phyloP scores from a whole-genome alignment of 495 filamentous ascomycete species.

The Tricharina praecox region DNA sequence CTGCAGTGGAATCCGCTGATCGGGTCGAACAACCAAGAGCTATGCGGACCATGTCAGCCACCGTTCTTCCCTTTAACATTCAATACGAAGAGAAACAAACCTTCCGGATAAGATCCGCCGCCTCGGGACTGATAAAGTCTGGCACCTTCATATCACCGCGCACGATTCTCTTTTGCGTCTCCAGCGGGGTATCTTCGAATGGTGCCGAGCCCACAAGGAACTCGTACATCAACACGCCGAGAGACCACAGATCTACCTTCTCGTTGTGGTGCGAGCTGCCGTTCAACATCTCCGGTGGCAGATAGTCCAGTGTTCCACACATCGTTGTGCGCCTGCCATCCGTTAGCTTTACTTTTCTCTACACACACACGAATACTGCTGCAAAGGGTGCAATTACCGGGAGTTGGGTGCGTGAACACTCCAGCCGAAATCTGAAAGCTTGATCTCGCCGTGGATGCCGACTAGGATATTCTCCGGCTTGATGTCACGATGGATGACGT shows the following conservation, averaged over 20 bases:
- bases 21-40: conserved; percentile 85
- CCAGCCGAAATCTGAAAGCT: conserved; percentile 98
- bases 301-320: conserved; percentile 93
- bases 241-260: conserved; percentile 89
- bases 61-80: no score
- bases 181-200: conserved; percentile 86
- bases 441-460: conserved; percentile 94
- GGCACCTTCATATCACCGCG: conserved; percentile 85
- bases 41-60: conserved; percentile 27
- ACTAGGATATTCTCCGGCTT: conserved; percentile 98
- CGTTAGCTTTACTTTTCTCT: no score
- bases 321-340: conserved; percentile 53
- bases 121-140: conserved; percentile 75
- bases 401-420: conserved; percentile 95
- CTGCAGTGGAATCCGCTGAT: conserved; percentile 78
- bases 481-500: conserved; percentile 97
- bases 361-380: no score
- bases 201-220: conserved; percentile 91
- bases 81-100: conserved; percentile 41
- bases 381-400: conserved; percentile 29
- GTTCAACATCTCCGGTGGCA: conserved; percentile 94
- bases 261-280: conserved; percentile 77
- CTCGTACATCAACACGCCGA: conserved; percentile 92
- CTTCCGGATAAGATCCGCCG: conserved; percentile 78
- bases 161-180: conserved; percentile 84